phyloP scores from a whole-genome alignment of 2,329 filamentous ascomycete species.

The Eutypa lata region DNA sequence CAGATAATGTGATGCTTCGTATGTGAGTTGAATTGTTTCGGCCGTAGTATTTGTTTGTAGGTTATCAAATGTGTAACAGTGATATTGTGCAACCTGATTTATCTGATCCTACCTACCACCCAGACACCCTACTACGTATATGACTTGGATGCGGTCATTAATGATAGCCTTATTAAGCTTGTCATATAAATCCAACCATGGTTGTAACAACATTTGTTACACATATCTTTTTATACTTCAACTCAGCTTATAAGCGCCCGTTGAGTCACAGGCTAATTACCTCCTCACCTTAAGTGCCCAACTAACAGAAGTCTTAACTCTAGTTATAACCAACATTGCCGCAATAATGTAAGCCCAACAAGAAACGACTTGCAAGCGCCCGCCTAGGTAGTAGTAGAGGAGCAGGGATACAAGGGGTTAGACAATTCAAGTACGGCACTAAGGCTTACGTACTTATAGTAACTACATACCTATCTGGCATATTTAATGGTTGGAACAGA shows the following conservation, averaged over 20 bases:
- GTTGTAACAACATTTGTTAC: not conserved
- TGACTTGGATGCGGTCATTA: too few species aligned
- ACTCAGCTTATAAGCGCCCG: not conserved
- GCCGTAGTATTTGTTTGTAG: too few species aligned
- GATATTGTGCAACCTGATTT: too few species aligned
- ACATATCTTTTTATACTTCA: not conserved
- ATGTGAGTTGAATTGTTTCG: too few species aligned
- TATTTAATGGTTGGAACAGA: not conserved
- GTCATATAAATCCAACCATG: too few species aligned
- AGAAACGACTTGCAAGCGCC: slow-evolving; percentile 7
- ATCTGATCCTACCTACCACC: too few species aligned
- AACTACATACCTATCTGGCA: too few species aligned
- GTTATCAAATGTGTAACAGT: too few species aligned
- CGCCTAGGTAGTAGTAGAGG: not conserved
- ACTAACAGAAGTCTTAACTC: not conserved
- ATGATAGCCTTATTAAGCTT: too few species aligned
- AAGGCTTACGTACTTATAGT: not conserved
- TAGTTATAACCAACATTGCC: not conserved
- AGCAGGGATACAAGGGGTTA: not conserved
- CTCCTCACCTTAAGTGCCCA: not conserved
- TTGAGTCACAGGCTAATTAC: not conserved
- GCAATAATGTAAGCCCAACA: not conserved
- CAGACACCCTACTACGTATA: too few species aligned
- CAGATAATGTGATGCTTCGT: too few species aligned
- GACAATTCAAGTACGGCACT: not conserved